phyloP scores from a whole-genome alignment of 306 rosid species.

The Bauhinia variegata region DNA sequence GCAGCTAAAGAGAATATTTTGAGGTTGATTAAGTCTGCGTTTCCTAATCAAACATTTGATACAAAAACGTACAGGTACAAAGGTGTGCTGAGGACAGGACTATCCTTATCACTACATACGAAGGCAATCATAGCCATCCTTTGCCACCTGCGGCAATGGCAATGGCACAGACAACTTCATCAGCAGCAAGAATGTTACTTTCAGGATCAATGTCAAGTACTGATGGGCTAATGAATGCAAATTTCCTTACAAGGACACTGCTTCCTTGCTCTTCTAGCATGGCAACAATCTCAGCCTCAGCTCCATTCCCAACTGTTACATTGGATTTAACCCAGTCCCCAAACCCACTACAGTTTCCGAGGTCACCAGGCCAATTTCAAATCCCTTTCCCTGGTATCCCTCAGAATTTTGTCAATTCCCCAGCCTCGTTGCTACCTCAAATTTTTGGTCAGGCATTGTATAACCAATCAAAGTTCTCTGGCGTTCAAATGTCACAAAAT shows the following conservation, averaged over 20 bases:
- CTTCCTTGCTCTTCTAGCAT: conserved; percentile 75
- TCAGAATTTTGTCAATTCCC: conserved; percentile 38
- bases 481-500: conserved; percentile 64
- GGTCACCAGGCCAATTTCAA: conserved; percentile 45
- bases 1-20: too few relatives aligned
- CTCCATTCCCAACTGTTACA: conserved; percentile 89
- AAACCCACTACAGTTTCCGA: conserved; percentile 58
- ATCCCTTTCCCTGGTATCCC: conserved; percentile 48
- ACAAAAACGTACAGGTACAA: conserved; percentile 72
- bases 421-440: conserved; percentile 58
- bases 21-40: neutral
- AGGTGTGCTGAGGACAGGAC: conserved; percentile 81
- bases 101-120: conserved; percentile 77
- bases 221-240: conserved; percentile 61
- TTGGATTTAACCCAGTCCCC: conserved; percentile 74
- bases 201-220: conserved; percentile 82
- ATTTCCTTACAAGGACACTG: conserved; percentile 53
- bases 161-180: conserved; percentile 79
- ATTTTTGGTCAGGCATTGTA: conserved; percentile 55
- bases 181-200: conserved; percentile 77
- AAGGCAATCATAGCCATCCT: conserved; percentile 85
- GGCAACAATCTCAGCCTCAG: conserved; percentile 85
- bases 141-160: conserved; percentile 82
- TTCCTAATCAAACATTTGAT: neutral
- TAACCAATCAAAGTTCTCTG: conserved; percentile 70